Evolutionary conservation across 2,329 filamentous ascomycete species (phyloP).

Genomic region (Diaporthe sp.): DNA sequence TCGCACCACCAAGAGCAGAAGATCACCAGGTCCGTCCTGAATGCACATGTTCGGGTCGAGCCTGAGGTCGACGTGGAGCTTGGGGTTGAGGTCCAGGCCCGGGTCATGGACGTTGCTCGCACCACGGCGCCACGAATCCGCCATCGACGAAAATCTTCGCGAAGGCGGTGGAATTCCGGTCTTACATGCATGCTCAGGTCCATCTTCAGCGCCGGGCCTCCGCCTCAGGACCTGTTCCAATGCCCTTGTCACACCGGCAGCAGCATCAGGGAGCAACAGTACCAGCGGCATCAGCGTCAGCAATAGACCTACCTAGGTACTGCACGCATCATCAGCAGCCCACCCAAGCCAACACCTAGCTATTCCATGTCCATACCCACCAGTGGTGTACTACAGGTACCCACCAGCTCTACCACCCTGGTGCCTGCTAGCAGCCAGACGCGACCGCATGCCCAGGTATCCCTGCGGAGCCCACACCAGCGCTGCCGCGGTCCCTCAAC

Average conservation of each 20-base stretch:
- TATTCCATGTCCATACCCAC: slow-evolving; percentile 20
- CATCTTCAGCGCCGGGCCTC: slow-evolving; percentile 10
- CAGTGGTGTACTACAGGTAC: not conserved
- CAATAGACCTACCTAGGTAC: not conserved
- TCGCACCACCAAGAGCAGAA: not conserved
- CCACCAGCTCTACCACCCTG: slow-evolving; percentile 33
- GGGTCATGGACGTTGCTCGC: not conserved
- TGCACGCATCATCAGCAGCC: slow-evolving; percentile 27
- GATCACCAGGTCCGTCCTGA: not conserved
- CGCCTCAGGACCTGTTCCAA: not conserved
- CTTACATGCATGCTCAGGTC: slow-evolving; percentile 22
- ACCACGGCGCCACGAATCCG: slow-evolving; percentile 15
- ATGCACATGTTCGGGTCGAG: not conserved
- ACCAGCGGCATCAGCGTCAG: slow-evolving; percentile 10
- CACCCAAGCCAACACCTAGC: not conserved
- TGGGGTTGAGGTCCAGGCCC: not conserved
- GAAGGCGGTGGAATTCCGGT: slow-evolving; percentile 23
- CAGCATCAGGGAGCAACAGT: not conserved
- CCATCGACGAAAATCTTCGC: slow-evolving; percentile 7
- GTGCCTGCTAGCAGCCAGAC: slow-evolving; percentile 29
- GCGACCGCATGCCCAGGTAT: slow-evolving; percentile 4
- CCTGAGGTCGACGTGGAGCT: not conserved
- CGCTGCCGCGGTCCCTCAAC: slow-evolving; percentile 32
- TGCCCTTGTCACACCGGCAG: slow-evolving; percentile 3
- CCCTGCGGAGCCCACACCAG: slow-evolving; percentile 25